A percentile compares a stretch with the other conserved stretches of the same genome.
Conservation (phyloP, 345 rosid species). For the Syzygium grande region DNA sequence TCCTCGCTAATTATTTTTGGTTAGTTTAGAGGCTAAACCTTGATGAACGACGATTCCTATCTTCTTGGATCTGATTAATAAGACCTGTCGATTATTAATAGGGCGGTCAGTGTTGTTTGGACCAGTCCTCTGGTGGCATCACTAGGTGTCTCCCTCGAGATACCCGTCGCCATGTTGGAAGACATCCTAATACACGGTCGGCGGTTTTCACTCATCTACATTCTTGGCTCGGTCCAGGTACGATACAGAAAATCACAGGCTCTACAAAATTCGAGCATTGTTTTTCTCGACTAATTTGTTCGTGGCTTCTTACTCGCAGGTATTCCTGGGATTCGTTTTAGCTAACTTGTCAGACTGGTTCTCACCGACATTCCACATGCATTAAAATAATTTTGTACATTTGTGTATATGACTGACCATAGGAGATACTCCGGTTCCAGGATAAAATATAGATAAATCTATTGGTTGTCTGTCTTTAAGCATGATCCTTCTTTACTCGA, state of each 20-base stretch:
- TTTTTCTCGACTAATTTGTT: background rate
- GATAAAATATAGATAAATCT: background rate
- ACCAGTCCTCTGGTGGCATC: conserved; percentile 38
- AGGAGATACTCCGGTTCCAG: background rate
- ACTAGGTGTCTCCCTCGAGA: conserved; percentile 29
- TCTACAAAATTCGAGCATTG: background rate
- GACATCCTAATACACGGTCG: conserved; percentile 28
- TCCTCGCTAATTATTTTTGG: conserved; percentile 33
- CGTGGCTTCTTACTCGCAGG: conserved; percentile 3
- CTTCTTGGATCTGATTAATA: background rate
- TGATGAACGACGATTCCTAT: background rate
- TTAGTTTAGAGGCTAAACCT: conserved; percentile 1
- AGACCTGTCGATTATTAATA: background rate
- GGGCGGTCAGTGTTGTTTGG: conserved; percentile 41
- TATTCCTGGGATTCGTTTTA: conserved; percentile 26
- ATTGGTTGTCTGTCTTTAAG: background rate
- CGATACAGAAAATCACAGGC: background rate
- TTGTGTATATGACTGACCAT: background rate
- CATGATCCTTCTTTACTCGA: background rate
- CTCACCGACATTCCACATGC: background rate
- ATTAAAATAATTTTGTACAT: background rate
- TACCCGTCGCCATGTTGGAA: conserved; percentile 40
- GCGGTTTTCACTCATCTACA: conserved; percentile 19
- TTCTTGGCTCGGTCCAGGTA: conserved; percentile 29
- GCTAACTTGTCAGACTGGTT: conserved; percentile 26